Base-by-base conservation (phyloP, 2,329 filamentous ascomycete genomes). In the Cladosporium sp. region DNA sequence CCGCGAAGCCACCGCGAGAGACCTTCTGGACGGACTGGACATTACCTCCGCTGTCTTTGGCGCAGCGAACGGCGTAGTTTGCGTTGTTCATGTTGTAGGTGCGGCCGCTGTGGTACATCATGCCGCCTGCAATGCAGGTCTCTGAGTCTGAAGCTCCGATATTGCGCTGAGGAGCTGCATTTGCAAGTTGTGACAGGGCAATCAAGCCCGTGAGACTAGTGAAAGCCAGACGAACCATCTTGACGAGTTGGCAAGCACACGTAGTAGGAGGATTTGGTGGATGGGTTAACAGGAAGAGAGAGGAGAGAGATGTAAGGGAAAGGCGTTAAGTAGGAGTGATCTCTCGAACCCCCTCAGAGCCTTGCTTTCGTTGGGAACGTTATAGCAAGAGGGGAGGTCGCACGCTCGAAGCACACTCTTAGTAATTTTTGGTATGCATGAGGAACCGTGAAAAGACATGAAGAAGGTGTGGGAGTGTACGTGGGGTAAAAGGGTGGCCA, bases 141-240 rank as follows among this genome's bases (percentile, higher is more conserved):
- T 35, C 32, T 4, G 32, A 16, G 12, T 35, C n/a, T n/a, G 32
- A 16, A 5, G 32, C 7, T 15, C 7, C 38, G 16, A 12, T 16
- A 8, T 32, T 27, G 12, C 22, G 29, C 2, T 18, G 43, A 19
- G 35, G 43, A 20, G 27, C 25, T 40, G 36, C 53, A 30, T 36
- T 38, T 11, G 46, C 38, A 20, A 45, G 15, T 7, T 41, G 22
- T 9, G 42, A 25, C 5, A 51, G 19, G 18, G 51, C 50, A 13
- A 49, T 20, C 22, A 55, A 36, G 43, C 51, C 51, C 16, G 39
- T 8, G 7, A 53, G 48, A 51, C 53, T 43, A 6, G 43, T 20
- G 19, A 22, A 9, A 12, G 33, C 16, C 13, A 36, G 25, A 7
- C 30, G 39, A 16, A 46, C 43, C 53, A 55, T 55, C 13, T 25